Conservation (phyloP, 2,329 filamentous ascomycete species). For the Penicillium sp. region DNA sequence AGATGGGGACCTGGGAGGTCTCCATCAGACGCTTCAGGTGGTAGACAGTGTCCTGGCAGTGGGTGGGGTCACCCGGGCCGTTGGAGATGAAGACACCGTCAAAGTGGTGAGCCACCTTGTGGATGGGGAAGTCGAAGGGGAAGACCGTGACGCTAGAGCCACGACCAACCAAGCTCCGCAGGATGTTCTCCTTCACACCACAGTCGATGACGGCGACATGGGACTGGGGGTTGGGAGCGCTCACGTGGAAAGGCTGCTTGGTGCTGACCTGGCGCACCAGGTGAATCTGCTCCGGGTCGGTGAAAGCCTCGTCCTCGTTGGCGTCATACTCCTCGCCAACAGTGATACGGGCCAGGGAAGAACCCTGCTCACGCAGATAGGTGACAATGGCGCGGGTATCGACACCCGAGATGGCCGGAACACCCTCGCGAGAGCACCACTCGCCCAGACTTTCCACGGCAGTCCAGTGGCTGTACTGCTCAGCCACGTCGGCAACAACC, state of each 20-base stretch:
- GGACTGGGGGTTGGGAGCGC: constrained; percentile 72
- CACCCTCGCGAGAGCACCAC: constrained; percentile 94
- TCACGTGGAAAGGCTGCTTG: constrained; percentile 94
- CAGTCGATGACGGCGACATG: constrained; percentile 96
- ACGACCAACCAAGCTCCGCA: constrained; percentile 85
- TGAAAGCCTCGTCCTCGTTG: constrained; percentile 91
- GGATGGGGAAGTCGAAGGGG: constrained; percentile 94
- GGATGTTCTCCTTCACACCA: constrained; percentile 99
- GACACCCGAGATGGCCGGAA: constrained; percentile 92
- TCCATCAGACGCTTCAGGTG: constrained; percentile 88
- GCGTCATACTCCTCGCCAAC: constrained; percentile 97
- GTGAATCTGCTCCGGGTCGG: constrained; percentile 95
- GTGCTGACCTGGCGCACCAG: constrained; percentile 93
- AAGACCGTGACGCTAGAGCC: constrained; percentile 91
- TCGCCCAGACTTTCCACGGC: constrained; percentile 87
- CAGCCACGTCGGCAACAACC: constrained; percentile 88
- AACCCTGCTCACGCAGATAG: constrained; percentile 90
- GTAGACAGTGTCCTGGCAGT: constrained; percentile 91
- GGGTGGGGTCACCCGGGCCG: constrained; percentile 93
- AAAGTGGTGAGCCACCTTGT: constrained; percentile 96
- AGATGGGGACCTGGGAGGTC: constrained; percentile 81
- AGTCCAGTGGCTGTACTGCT: constrained; percentile 97
- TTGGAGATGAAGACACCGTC: constrained; percentile 99
- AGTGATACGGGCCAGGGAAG: constrained; percentile 87
- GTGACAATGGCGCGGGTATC: constrained; percentile 97